A percentile compares a stretch with the other conserved stretches of the same genome.
These are phyloP conservation scores for Penicillium sp. DNA, from an alignment of 2,329 filamentous ascomycete genomes.

Conservation along the genomic window DNA sequence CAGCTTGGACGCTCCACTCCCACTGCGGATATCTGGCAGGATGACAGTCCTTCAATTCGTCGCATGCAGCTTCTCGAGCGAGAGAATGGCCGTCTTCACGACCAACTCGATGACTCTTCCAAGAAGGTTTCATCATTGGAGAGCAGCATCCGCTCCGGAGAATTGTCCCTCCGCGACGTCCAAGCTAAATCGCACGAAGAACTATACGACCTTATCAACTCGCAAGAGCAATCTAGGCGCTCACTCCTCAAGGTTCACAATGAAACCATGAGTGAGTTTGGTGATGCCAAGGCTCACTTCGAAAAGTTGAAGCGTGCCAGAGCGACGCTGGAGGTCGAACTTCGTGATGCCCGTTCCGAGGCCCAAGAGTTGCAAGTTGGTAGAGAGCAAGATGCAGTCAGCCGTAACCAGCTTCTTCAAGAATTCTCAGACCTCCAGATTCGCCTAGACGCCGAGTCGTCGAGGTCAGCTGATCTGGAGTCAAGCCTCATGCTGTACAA, in stretches of 20 bases:
- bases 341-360: slow-evolving; percentile 80
- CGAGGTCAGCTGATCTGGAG: slow-evolving; percentile 77
- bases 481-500: slow-evolving; percentile 88
- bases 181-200: slow-evolving; percentile 94
- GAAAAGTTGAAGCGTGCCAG: slow-evolving; percentile 84
- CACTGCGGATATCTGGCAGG: slow-evolving; percentile 60
- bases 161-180: slow-evolving; percentile 84
- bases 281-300: slow-evolving; percentile 81
- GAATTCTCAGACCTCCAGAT: slow-evolving; percentile 95
- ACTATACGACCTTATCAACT: slow-evolving; percentile 86
- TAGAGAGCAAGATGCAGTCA: slow-evolving; percentile 83
- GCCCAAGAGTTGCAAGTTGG: slow-evolving; percentile 75
- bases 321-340: slow-evolving; percentile 76
- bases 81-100: slow-evolving; percentile 86
- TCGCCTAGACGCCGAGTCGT: slow-evolving; percentile 82
- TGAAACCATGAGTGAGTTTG: slow-evolving; percentile 77
- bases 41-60: slow-evolving; percentile 75
- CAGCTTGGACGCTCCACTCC: slow-evolving; percentile 73
- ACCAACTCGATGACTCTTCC: slow-evolving; percentile 89
- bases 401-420: slow-evolving; percentile 81
- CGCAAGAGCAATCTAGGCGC: slow-evolving; percentile 84
- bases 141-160: slow-evolving; percentile 79
- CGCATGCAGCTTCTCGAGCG: slow-evolving; percentile 89
- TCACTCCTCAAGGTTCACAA: slow-evolving; percentile 82
- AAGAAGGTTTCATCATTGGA: slow-evolving; percentile 91